Conservation (phyloP, 495 filamentous ascomycete genomes). For the Annulohypoxylon nitens region DNA sequence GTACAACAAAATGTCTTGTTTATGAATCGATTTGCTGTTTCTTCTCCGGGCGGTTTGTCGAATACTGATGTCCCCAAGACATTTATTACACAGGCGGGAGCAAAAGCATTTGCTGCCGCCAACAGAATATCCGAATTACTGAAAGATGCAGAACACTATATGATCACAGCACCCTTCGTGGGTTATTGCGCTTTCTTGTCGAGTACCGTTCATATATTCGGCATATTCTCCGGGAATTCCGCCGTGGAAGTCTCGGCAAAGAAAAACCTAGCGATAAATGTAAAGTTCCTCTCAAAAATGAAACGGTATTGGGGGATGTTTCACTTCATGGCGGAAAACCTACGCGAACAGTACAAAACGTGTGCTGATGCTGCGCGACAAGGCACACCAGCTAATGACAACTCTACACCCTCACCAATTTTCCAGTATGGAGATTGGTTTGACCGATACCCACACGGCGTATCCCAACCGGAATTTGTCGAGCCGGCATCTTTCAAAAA, state of each 20-base stretch:
- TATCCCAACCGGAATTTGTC: conserved; percentile 84
- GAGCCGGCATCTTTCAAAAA: conserved; percentile 76
- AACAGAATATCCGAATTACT: conserved; percentile 88
- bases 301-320: conserved; percentile 99
- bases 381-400: conserved; percentile 64
- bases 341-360: conserved; percentile 88
- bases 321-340: conserved; percentile 92
- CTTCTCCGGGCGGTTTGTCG: conserved; percentile 73
- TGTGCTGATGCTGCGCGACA: conserved; percentile 81
- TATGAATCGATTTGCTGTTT: conserved; percentile 88
- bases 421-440: conserved; percentile 99
- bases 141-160: conserved; percentile 81
- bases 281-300: conserved; percentile 92
- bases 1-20: conserved; percentile 91
- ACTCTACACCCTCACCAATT: conserved; percentile 69
- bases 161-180: conserved; percentile 89
- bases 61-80: conserved; percentile 82
- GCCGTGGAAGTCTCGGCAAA: conserved; percentile 82
- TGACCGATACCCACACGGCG: conserved; percentile 91
- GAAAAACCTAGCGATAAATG: conserved; percentile 87
- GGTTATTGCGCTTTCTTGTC: conserved; percentile 95
- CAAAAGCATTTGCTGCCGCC: conserved; percentile 86
- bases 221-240: conserved; percentile 84
- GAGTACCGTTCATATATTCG: conserved; percentile 91
- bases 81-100: conserved; percentile 80